Conservation (phyloP, 1,284 basidiomycete genomes). For the Erythrobasidium hasegawianum region DNA sequence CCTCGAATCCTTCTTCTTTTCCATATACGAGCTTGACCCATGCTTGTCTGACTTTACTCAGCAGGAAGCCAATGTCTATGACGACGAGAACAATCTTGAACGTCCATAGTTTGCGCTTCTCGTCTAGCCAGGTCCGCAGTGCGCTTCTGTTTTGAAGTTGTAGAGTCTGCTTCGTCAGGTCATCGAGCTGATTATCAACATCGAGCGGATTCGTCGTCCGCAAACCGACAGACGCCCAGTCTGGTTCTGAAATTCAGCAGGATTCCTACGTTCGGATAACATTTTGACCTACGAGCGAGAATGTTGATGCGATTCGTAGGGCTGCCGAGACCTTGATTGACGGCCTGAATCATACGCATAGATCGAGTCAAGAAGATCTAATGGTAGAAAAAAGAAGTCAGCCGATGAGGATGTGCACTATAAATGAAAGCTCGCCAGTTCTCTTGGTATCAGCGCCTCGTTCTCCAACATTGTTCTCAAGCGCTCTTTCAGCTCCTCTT, state of each 20-base stretch:
- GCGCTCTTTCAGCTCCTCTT: slow-evolving; percentile 53
- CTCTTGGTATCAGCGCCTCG: slow-evolving; percentile 53
- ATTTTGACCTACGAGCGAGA: slow-evolving; percentile 52
- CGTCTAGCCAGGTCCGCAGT: slow-evolving; percentile 48
- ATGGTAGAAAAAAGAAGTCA: not conserved
- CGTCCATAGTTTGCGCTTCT: slow-evolving; percentile 48
- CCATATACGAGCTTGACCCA: slow-evolving; percentile 39
- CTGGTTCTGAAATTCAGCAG: no score
- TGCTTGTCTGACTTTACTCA: slow-evolving; percentile 49
- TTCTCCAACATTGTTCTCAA: slow-evolving; percentile 54
- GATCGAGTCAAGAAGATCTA: slow-evolving; percentile 72
- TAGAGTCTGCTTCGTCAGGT: slow-evolving; percentile 13
- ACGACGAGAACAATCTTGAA: slow-evolving; percentile 51
- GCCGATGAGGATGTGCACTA: no score
- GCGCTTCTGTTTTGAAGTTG: slow-evolving; percentile 2
- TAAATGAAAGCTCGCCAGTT: slow-evolving; percentile 37
- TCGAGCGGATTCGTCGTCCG: slow-evolving; percentile 55
- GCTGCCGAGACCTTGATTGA: slow-evolving; percentile 69
- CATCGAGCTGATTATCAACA: slow-evolving; percentile 45
- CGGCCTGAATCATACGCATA: slow-evolving; percentile 63
- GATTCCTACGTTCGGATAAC: no score
- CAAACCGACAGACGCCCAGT: slow-evolving; percentile 53
- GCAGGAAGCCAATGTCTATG: slow-evolving; percentile 53
- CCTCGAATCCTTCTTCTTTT: slow-evolving; percentile 45
- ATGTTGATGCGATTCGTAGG: slow-evolving; percentile 84